Base-by-base conservation (phyloP, 2,329 filamentous ascomycete genomes). In the Colletotrichum sp. region DNA sequence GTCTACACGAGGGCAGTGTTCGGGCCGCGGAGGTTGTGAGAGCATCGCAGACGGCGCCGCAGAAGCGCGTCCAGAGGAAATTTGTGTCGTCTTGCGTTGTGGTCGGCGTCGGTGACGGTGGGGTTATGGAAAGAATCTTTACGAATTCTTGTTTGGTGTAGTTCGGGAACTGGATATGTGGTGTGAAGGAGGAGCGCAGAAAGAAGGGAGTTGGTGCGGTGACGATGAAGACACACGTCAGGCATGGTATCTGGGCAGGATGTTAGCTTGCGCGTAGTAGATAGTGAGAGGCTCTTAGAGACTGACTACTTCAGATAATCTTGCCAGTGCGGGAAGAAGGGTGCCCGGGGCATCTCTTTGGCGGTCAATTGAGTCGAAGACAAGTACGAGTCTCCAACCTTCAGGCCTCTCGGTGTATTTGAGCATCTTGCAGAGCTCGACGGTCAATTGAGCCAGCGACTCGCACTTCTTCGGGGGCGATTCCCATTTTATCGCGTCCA, bases 281-380 rank as follows among this genome's bases (percentile, higher is more conserved):
- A 57, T 19, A 22, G 11, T 49, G 22, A 30, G 12, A 25, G 34
- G 64, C 86, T 22, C 12, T 1, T 8, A 13, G 13, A 13, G 19
- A 77, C 93, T 80, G 86, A 97, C 95, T 77, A 93, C 90, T 84
- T 98, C 96, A 16, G 95, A 94, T 25, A 99, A 84, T 77, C 96
- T 91, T 27, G 94, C 95, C 77, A 99, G 86, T 15, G 95, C 96
- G 36, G 96, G 93, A 6, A 98, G 86, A 16, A 99, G 86, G 2
- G 95, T 98, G 4, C 92, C 90, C 8, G 94, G 92, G 8, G 94
- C 92, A 81, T 99, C 96, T 80, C 94, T 90, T 83, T 98, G 95
- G 77, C 90, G 91, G 83, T 99, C 96, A 73, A 99, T 93, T 13
- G 92, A 95, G 86, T 99, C 97, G 78, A 99, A 90, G 13, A 98